Evolutionary conservation across 148 eudicot species (phyloP).

Genomic region (Vaccinium corymbosum): DNA sequence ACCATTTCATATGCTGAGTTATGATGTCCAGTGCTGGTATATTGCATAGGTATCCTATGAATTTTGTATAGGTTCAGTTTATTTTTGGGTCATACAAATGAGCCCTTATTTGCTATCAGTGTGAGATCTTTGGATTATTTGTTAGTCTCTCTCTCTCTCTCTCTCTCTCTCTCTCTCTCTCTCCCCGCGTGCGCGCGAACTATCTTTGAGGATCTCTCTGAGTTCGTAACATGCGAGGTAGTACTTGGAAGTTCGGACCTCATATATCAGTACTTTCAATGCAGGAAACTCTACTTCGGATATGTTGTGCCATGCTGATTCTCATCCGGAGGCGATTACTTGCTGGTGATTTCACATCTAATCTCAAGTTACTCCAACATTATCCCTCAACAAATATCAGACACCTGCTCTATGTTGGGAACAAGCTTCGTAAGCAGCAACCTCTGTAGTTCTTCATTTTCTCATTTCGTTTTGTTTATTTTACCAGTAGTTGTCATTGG

Average conservation of each 20-base stretch:
- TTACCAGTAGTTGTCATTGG: not conserved
- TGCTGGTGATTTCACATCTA: conserved; percentile 96
- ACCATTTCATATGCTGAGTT: not conserved
- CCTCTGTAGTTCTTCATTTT: conserved; percentile 27
- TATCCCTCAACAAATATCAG: conserved; percentile 92
- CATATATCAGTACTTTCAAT: not conserved
- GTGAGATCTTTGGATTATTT: not conserved
- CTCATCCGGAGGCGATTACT: conserved; percentile 85
- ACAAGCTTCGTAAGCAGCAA: conserved; percentile 63
- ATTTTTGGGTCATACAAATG: not conserved
- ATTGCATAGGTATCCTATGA: not conserved
- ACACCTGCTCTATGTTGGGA: conserved; percentile 84
- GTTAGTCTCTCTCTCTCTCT: too few species aligned
- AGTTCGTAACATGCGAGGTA: not conserved
- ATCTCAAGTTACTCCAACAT: conserved; percentile 82
- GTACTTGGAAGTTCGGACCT: not conserved
- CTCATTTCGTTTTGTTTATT: not conserved
- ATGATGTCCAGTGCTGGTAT: not conserved
- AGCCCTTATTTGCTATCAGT: not conserved
- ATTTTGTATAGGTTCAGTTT: not conserved
- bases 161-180: too few species aligned
- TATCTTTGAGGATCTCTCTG: not conserved
- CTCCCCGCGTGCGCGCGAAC: not conserved
- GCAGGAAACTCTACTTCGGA: conserved; percentile 86
- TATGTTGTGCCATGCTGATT: conserved; percentile 96